A percentile compares a stretch with the other conserved stretches of the same genome.
phyloP scores from a whole-genome alignment of 352 stramenopile genomes.

The Globisporangium camurandrum region DNA sequence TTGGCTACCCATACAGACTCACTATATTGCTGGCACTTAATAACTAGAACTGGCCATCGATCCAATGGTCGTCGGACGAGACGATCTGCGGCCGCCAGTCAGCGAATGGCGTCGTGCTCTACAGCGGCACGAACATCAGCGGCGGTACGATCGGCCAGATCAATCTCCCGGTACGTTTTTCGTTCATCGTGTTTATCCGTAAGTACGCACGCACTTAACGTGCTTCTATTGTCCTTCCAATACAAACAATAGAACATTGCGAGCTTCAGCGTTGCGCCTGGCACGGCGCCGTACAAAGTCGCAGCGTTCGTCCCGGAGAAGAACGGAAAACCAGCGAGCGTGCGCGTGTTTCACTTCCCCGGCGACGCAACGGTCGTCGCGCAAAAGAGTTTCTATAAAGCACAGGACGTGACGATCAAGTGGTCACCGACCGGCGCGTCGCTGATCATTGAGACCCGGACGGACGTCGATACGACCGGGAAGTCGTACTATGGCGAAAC shows the following conservation, averaged over 20 bases:
- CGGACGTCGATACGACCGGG: constrained; percentile 88
- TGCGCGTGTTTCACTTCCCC: constrained; percentile 82
- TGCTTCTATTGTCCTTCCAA: neutral
- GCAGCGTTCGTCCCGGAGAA: constrained; percentile 85
- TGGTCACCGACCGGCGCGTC: constrained; percentile 84
- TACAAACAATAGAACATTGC: constrained; percentile 38
- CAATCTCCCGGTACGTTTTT: constrained; percentile 42
- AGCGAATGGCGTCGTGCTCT: constrained; percentile 68
- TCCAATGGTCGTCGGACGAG: constrained; percentile 89
- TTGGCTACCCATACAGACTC: too few species aligned
- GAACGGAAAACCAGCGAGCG: constrained; percentile 83
- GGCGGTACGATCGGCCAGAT: constrained; percentile 62
- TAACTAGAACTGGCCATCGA: constrained; percentile 76
- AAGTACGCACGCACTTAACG: neutral
- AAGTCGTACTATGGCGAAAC: constrained; percentile 98
- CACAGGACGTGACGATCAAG: constrained; percentile 85
- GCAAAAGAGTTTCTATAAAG: constrained; percentile 89
- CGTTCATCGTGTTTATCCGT: neutral
- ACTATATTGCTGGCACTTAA: neutral
- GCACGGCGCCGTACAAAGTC: constrained; percentile 73
- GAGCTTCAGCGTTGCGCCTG: constrained; percentile 81
- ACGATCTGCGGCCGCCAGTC: constrained; percentile 75
- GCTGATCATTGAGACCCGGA: constrained; percentile 88
- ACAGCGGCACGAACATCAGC: constrained; percentile 59
- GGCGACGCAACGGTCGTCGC: constrained; percentile 51